Evolutionary conservation across 169 alveolate genomes (phyloP).

Genomic region (Babesia ovis): DNA sequence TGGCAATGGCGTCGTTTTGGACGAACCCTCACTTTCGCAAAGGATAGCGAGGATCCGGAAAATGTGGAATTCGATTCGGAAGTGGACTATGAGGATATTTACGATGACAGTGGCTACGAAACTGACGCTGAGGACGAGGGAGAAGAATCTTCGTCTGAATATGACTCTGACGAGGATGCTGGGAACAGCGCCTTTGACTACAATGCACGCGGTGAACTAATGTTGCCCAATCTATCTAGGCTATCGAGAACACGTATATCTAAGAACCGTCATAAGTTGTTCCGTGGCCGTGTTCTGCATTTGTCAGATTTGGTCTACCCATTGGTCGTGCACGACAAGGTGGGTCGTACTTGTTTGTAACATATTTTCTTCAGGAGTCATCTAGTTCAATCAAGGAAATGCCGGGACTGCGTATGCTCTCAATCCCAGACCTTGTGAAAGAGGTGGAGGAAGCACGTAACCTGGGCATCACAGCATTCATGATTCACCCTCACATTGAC

Average conservation of each 20-base stretch:
- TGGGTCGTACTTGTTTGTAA: background rate
- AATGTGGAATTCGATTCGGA: conserved; percentile 15
- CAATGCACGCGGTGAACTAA: conserved; percentile 59
- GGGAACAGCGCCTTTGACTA: conserved; percentile 48
- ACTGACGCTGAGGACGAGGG: conserved; percentile 4
- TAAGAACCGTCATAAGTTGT: conserved; percentile 39
- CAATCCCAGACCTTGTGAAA: conserved; percentile 36
- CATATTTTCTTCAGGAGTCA: background rate
- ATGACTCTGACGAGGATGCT: conserved; percentile 49
- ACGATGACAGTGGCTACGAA: conserved; percentile 31
- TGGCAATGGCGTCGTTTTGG: conserved; percentile 35
- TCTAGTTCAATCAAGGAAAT: conserved; percentile 16
- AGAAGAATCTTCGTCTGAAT: conserved; percentile 23
- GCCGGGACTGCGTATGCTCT: conserved; percentile 51
- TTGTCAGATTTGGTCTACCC: conserved; percentile 46
- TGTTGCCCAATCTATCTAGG: conserved; percentile 38
- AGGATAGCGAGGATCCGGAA: conserved; percentile 18
- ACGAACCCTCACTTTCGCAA: conserved; percentile 38
- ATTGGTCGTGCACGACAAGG: conserved; percentile 49
- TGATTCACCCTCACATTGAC: conserved; percentile 47
- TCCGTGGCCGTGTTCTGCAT: conserved; percentile 29
- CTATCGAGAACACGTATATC: conserved; percentile 46
- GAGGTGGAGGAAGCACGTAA: conserved; percentile 53
- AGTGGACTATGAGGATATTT: conserved; percentile 37
- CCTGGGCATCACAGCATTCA: conserved; percentile 55